Evolutionary conservation across 805 yeast genomes (phyloP), one percentile per base, ranked within the genome.

Genomic region (Hanseniaspora nectarophila): DNA sequence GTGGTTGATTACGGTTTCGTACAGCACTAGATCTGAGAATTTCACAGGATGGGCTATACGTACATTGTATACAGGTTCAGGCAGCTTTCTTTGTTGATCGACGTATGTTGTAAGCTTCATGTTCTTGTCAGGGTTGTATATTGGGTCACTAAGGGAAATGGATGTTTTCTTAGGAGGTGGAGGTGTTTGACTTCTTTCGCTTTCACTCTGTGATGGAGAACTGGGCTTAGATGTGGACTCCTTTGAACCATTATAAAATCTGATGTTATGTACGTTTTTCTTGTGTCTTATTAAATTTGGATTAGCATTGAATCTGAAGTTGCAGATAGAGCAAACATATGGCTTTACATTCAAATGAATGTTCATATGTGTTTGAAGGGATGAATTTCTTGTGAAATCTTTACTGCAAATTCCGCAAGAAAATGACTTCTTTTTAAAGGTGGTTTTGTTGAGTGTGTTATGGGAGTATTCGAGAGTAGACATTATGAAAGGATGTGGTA

Each of bases 281-380:
- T 45, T 45, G 18, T 45, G 50, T 26, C 50, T 35, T 26, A 45
- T 45, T 18, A 45, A n/a, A 29, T 45, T 45, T 2, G 50, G 43
- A 20, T 45, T 45, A 6, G 50, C 50, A 37, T 45, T 45, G 29
- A 45, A 45, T 28, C 35, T 28, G 16, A 45, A 37, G 5, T 37
- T 21, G 29, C 50, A 45, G 9, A 45, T 37, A 8, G 43, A 28
- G 26, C 50, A 45, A n/a, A 26, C 35, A 28, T 28, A 45, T 9
- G 50, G 50, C 26, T 45, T 45, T 2, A 29, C 28, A 26, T 45
- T 45, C 4, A 45, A 15, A 18, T 45, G 50, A 13, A 45, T 45
- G 43, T 45, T 45, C 50, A 45, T 45, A 21, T 45, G 50, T 26
- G 50, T 45, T 20, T 37, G 43, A 3, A 45, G 29, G 12, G 50